Evolutionary conservation across 1,284 basidiomycete genomes (phyloP), one percentile per base, ranked within the genome.

Genomic region (Ustilago cynodontis): DNA sequence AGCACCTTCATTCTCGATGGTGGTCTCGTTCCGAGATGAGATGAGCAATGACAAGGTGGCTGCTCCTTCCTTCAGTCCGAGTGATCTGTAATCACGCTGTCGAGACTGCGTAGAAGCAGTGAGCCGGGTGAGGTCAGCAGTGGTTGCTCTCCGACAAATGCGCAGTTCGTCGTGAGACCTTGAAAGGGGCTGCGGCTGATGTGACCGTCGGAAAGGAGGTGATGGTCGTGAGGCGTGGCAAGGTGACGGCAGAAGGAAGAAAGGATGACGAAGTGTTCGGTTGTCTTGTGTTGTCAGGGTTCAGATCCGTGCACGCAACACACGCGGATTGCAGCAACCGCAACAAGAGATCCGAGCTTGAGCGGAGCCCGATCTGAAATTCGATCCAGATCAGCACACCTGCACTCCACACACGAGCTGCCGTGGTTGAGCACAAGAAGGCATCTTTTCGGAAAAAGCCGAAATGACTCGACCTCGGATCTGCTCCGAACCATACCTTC

Each of bases 1-100:
- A 80, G 89, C 88, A 76, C 62, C 59, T 77, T 71, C 73, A 77
- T 73, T 29, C 64, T 57, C 45, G 47, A 49, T 49, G 14, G 5
- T 26, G 14, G 22, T n/a, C n/a, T n/a, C n/a, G 11, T 43, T 11
- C 20, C 31, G 11, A 33, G 31, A n/a, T n/a, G 37, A 51, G 53
- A 35, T 33, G 41, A 33, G n/a, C 31, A 37, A 9, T 18, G 51
- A 52, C 24, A n/a, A 18, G 7, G 41, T 3, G n/a, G n/a, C 41
- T 43, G 37, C 13, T 39, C n/a, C n/a, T 20, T 10, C n/a, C 20
- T 7, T 8, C 11, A 20, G 18, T 20, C 41, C n/a, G 20, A 43
- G n/a, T 14, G 20, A 43, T 2, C 7, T 20, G 41, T 20, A 7
- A 22, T 7, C n/a, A n/a, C 9, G 5, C n/a, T 37, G 35, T 13